Evolutionary conservation across 2,329 filamentous ascomycete genomes (phyloP).

Genomic region (Ascochyta pisi): DNA sequence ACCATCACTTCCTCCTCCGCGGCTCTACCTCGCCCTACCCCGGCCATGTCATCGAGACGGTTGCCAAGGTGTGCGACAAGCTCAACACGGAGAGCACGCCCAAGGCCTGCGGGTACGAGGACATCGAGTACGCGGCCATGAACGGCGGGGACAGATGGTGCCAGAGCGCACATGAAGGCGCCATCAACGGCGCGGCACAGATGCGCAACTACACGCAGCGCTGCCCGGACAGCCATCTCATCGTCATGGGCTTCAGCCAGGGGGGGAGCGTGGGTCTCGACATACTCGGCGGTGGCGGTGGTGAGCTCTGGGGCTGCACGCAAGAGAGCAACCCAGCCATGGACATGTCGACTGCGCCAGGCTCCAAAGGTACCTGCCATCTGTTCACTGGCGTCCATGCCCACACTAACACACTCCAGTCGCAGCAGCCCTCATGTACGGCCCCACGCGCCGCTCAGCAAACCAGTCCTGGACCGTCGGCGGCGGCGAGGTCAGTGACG

Average conservation of each 20-base stretch:
- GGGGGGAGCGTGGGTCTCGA: constrained; percentile 36
- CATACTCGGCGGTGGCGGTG: constrained; percentile 35
- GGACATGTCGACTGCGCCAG: constrained; percentile 29
- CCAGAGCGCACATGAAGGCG: constrained; percentile 35
- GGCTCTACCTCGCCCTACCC: constrained; percentile 39
- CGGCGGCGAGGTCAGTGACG: constrained; percentile 31
- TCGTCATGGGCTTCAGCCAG: constrained; percentile 39
- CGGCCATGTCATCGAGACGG: constrained; percentile 36
- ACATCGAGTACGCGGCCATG: constrained; percentile 35
- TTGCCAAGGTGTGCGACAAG: constrained; percentile 34
- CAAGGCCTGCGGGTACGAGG: constrained; percentile 36
- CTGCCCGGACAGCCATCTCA: constrained; percentile 37
- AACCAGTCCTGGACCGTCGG: constrained; percentile 33
- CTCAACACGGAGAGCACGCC: constrained; percentile 33
- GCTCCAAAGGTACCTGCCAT: constrained; percentile 25
- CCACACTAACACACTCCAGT: constrained; percentile 24
- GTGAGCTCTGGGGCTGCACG: constrained; percentile 33
- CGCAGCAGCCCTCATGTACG: constrained; percentile 32
- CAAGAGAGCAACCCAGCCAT: constrained; percentile 32
- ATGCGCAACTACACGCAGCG: constrained; percentile 38
- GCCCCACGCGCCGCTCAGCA: constrained; percentile 34
- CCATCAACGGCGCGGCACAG: constrained; percentile 32
- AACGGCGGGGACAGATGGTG: constrained; percentile 37
- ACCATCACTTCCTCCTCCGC: constrained; percentile 35
- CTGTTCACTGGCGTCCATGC: too few species aligned